These are phyloP conservation scores for Petunia axillaris DNA, from an alignment of 257 asterid species.

Conservation along the genomic window DNA sequence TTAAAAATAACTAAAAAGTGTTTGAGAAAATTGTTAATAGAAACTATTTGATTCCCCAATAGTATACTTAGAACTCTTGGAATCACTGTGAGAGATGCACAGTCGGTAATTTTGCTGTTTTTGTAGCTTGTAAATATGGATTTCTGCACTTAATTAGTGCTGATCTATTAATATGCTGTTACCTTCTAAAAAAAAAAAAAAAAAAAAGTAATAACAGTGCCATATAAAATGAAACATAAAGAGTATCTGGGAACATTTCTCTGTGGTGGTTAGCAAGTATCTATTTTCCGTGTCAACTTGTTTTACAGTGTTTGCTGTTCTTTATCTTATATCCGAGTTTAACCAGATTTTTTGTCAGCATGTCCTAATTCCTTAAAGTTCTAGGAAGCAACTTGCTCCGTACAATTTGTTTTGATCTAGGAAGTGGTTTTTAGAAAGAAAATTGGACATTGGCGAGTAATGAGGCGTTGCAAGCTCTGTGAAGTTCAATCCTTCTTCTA, in stretches of 20 bases:
- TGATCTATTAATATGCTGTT: no score
- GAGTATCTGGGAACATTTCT: constrained; percentile 1
- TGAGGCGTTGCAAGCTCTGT: background rate
- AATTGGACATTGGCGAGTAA: background rate
- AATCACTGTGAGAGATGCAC: no score
- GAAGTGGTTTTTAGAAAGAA: constrained; percentile 6
- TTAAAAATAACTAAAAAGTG: background rate
- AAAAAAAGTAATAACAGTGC: background rate
- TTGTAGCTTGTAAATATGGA: no score
- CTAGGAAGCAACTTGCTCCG: background rate
- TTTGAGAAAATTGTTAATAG: background rate
- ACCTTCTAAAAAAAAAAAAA: no score
- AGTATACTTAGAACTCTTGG: no score
- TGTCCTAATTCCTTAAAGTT: constrained; percentile 15
- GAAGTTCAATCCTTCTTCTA: background rate
- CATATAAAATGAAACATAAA: background rate
- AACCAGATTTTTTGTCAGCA: constrained; percentile 3
- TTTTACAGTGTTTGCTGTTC: background rate
- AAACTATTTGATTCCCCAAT: background rate
- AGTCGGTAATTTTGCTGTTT: no score
- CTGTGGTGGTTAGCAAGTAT: constrained; percentile 9
- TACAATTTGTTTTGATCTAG: constrained; percentile 7
- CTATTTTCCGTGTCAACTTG: background rate
- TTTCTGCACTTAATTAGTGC: no score
- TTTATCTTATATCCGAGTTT: background rate